Base-by-base conservation (phyloP, 306 rosid species). In the Lotus japonicus region DNA sequence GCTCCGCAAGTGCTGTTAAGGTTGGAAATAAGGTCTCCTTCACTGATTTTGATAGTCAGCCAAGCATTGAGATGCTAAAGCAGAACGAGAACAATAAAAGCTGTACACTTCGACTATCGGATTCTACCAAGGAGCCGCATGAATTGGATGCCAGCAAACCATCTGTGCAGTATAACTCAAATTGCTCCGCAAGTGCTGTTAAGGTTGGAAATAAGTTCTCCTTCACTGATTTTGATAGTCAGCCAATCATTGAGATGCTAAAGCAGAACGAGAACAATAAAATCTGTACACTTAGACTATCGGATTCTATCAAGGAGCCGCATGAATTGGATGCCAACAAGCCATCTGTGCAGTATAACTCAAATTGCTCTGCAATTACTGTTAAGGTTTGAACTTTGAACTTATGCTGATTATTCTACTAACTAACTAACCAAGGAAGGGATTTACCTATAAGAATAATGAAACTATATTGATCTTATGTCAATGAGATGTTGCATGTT, bases 171-270 rank as follows among this genome's bases (percentile, higher is more conserved):
- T 64, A 61, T 72, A 73, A 78, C 41, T 71, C 67, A 14, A 72
- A 78, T 73, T 84, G 64, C 67, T 69, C 77, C 63, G 76, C 77
- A 15, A 81, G 63, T 68, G 68, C 52, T 73, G 49, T 26, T 44
- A 71, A 83, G 83, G 88, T 81, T 61, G 61, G 16, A 44, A 67
- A n/a, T 61, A 71, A 73, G 78, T 76, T 58, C 39, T 21, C 26
- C 6, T 18, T 52, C 43, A 74, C 51, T 42, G 78, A 14, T 76
- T 19, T 41, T 52, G 48, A 53, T 70, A 41, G 46, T 45, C 56
- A 52, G 38, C 76, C 58, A 17, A 75, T 36, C 42, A 54, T 66
- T 28, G 76, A 77, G 69, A 54, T 53, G 2, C 63, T 11, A 1
- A 71, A 60, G 76, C 70, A 56, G 74, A 82, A 79, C 68, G 78